phyloP scores from a whole-genome alignment of 495 filamentous ascomycete genomes.

The Usnea hakonensis region DNA sequence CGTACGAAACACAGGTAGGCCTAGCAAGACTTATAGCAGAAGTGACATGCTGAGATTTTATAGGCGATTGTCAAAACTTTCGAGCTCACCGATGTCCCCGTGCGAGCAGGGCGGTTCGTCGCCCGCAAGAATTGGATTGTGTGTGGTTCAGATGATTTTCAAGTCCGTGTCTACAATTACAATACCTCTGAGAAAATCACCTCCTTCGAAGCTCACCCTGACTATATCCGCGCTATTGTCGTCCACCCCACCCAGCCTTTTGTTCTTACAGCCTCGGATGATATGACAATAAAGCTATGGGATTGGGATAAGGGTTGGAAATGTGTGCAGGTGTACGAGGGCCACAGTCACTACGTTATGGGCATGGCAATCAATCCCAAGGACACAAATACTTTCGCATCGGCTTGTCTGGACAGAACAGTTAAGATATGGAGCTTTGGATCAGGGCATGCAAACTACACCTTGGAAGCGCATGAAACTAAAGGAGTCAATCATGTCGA shows the following conservation, averaged over 20 bases:
- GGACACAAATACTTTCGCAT: constrained; percentile 97
- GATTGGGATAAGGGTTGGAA: constrained; percentile 99
- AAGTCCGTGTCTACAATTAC: constrained; percentile 94
- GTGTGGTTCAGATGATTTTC: constrained; percentile 97
- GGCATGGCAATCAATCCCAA: constrained; percentile 99
- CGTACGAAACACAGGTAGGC: constrained; percentile 81
- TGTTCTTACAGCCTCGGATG: constrained; percentile 93
- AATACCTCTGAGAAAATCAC: constrained; percentile 99
- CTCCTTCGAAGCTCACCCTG: constrained; percentile 94
- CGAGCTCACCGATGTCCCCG: constrained; percentile 97
- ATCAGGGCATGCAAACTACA: constrained; percentile 83
- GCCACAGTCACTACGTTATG: constrained; percentile 98
- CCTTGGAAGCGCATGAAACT: constrained; percentile 92
- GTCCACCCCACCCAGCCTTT: constrained; percentile 97
- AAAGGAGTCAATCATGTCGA: constrained; percentile 98
- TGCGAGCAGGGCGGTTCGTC: constrained; percentile 92
- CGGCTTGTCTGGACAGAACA: constrained; percentile 89
- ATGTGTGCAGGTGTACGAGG: constrained; percentile 94
- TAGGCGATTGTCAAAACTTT: constrained; percentile 95
- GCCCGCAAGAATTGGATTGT: constrained; percentile 99
- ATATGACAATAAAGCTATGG: constrained; percentile 99
- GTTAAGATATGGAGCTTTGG: constrained; percentile 99
- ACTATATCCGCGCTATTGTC: constrained; percentile 95
- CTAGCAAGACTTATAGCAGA: neutral
- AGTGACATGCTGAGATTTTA: constrained; percentile 3